Evolutionary conservation across 1,284 basidiomycete genomes (phyloP).

Genomic region (Tetrapyrgos nigripes): DNA sequence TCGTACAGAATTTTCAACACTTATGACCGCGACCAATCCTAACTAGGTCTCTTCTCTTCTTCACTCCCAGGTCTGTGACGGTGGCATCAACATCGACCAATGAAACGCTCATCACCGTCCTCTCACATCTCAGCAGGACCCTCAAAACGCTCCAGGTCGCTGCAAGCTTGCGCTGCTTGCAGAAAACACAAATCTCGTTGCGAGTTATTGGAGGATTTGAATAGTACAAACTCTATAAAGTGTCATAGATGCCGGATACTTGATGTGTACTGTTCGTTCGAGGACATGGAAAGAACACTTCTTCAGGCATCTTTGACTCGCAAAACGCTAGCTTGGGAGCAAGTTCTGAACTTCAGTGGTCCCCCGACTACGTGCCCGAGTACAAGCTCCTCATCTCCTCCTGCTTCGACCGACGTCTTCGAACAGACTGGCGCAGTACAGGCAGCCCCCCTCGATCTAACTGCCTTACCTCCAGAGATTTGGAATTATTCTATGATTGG

Average conservation of each 20-base stretch:
- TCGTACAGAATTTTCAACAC: too few species aligned
- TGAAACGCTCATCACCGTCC: too few species aligned
- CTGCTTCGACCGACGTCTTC: too few species aligned
- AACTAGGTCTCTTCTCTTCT: too few species aligned
- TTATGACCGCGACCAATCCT: too few species aligned
- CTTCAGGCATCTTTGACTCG: not conserved
- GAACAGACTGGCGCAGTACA: too few species aligned
- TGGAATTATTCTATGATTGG: not conserved
- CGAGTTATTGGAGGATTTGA: not conserved
- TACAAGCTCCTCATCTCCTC: too few species aligned
- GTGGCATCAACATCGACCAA: too few species aligned
- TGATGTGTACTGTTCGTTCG: not conserved
- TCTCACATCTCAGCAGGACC: too few species aligned
- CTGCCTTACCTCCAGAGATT: not conserved
- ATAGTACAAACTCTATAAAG: not conserved
- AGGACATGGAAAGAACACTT: not conserved
- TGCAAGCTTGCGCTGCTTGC: not conserved
- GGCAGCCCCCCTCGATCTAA: not conserved
- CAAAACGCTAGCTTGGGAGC: not conserved
- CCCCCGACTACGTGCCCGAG: not conserved
- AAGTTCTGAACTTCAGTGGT: not conserved
- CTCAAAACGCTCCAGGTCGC: not conserved
- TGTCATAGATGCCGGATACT: not conserved
- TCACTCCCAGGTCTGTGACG: too few species aligned
- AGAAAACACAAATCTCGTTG: not conserved